Evolutionary conservation across 805 yeast species (phyloP).

Genomic region (Debaryomyces prosopidis): DNA sequence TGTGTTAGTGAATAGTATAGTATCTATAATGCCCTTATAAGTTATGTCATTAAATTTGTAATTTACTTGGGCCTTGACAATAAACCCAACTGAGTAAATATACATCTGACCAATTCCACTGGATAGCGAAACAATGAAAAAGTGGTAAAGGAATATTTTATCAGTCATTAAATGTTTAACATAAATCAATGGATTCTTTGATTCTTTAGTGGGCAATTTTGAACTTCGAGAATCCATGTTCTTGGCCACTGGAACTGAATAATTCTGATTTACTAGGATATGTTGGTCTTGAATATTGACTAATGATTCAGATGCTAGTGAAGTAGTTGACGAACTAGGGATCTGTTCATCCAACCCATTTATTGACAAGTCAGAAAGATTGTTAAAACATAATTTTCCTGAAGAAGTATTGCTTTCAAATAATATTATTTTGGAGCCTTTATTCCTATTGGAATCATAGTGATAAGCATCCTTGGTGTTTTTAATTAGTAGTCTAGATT

Average conservation of each 20-base stretch:
- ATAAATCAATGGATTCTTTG: constrained; percentile 13
- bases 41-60: constrained; percentile 10
- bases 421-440: no score
- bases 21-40: not conserved
- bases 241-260: no score
- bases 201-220: not conserved
- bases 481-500: no score
- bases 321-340: no score
- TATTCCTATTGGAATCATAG: no score
- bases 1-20: not conserved
- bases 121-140: constrained; percentile 52
- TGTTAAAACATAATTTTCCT: no score
- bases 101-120: constrained; percentile 73
- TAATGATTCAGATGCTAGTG: no score
- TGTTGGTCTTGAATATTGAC: not conserved
- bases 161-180: constrained; percentile 21
- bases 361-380: no score
- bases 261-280: no score
- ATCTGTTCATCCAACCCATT: no score
- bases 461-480: no score
- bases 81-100: constrained; percentile 71
- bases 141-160: constrained; percentile 50
- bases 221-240: not conserved
- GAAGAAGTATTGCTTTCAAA: no score
- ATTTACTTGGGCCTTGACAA: constrained; percentile 49